Conservation (phyloP, 768 basidiomycete species). For the Mycena polygramma region DNA sequence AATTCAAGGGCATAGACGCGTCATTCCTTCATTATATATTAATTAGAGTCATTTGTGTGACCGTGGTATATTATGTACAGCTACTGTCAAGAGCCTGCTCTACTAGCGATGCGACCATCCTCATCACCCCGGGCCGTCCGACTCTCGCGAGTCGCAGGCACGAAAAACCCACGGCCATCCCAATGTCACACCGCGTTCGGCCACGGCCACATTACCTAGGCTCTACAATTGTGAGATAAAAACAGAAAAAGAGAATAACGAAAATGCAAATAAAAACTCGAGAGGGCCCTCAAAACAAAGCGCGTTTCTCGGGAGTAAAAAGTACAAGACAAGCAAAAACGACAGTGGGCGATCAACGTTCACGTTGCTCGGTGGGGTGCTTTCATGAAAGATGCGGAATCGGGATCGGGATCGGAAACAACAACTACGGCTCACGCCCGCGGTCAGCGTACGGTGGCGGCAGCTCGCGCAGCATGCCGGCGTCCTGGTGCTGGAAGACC, state of each 20-base stretch:
- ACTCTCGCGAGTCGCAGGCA: too few relatives aligned
- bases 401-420: neutral
- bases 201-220: slow-evolving; percentile 15
- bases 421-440: slow-evolving; percentile 10
- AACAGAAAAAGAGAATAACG: slow-evolving; percentile 7
- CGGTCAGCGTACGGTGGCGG: slow-evolving; percentile 50
- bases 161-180: neutral
- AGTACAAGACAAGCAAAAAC: slow-evolving; percentile 21
- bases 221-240: slow-evolving; percentile 14
- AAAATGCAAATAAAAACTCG: neutral
- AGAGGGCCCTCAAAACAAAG: neutral
- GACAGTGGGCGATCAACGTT: slow-evolving; percentile 32
- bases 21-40: too few relatives aligned
- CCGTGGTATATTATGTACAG: slow-evolving; percentile 25
- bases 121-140: too few relatives aligned
- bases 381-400: neutral
- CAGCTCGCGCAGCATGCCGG: slow-evolving; percentile 50
- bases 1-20: too few relatives aligned
- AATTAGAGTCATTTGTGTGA: neutral
- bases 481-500: slow-evolving; percentile 53
- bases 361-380: slow-evolving; percentile 8
- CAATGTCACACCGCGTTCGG: neutral
- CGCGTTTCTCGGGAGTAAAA: slow-evolving; percentile 12
- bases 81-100: slow-evolving; percentile 1
- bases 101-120: neutral